Evolutionary conservation across 2,329 filamentous ascomycete genomes (phyloP), one percentile per base, ranked within the genome.

Genomic region (Clarireedia hainanense): DNA sequence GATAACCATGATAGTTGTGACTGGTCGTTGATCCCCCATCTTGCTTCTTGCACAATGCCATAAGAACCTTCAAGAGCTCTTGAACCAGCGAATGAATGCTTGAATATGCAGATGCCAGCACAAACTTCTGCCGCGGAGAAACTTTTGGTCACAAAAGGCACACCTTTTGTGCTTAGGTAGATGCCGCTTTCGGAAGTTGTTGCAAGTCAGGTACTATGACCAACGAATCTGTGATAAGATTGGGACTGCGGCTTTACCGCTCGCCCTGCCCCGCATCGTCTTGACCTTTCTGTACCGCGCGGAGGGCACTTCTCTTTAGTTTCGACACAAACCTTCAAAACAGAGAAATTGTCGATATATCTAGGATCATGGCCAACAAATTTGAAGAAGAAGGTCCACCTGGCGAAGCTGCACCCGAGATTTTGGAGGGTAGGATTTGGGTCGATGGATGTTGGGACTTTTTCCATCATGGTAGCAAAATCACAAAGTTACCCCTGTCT

Each of bases 401-500:
- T 43, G 67, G 67, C 5, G 62, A 67, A 6, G 57, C 66, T 23
- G 66, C 67, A 6, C 58, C 65, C n/a, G 65, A 66, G 53, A 61
- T 70, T 17, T 58, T 68, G 6, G 78, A 86, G 56, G 84, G 88
- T 65, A 85, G 92, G 63, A 89, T 99, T 67, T 99, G 95, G 95
- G 88, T 99, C 26, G 94, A 99, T 71, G 94, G 94, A 60, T 99
- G 94, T 78, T 99, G 96, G 75, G 94, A 99, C 76, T 99, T 99
- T 74, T 95, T 91, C 74, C 94, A 99, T 72, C 94, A 97, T 71
- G 94, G 89, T 90, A 72, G 75, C 65, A 26, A 56, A n/a, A 37
- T 26, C 10, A 20, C 15, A 34, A 23, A 27, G 26, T 40, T 34
- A 52, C 10, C 46, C 37, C 42, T 50, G 43, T 42, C 37, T 34